A percentile compares a stretch with the other conserved stretches of the same genome.
Conservation (phyloP, 2,329 filamentous ascomycete genomes). For the Graphilbum sp. region DNA sequence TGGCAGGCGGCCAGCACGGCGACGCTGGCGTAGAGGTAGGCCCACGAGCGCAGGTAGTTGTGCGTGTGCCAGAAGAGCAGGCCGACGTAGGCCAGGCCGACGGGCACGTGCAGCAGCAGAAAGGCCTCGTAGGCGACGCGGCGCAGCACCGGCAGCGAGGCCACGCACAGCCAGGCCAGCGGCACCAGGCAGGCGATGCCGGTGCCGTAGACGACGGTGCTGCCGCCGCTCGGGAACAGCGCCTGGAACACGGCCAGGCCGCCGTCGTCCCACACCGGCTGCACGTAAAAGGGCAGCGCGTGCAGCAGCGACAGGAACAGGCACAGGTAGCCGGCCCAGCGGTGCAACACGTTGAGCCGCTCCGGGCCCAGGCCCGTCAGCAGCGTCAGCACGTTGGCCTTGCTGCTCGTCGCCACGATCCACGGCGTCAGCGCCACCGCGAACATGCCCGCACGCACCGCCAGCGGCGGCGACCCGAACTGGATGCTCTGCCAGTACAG, state of each 20-base stretch:
- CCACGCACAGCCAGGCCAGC: conserved; percentile 66
- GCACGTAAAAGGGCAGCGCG: conserved; percentile 76
- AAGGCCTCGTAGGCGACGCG: conserved; percentile 75
- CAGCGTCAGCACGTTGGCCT: conserved; percentile 70
- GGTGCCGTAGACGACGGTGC: conserved; percentile 62
- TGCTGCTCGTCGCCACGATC: conserved; percentile 81
- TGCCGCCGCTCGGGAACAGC: conserved; percentile 48
- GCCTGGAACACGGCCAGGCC: conserved; percentile 54
- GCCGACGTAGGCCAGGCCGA: conserved; percentile 63
- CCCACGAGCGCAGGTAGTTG: conserved; percentile 82
- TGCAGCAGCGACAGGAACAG: conserved; percentile 72
- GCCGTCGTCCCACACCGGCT: conserved; percentile 69
- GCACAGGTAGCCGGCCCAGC: conserved; percentile 80
- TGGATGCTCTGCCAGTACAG: conserved; percentile 78
- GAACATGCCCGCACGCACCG: conserved; percentile 80
- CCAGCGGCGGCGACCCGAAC: conserved; percentile 75
- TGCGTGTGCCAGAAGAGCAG: conserved; percentile 93
- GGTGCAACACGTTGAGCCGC: conserved; percentile 78
- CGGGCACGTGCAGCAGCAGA: conserved; percentile 64
- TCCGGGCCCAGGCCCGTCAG: conserved; percentile 87
- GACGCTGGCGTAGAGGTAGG: conserved; percentile 68
- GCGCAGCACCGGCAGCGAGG: conserved; percentile 66
- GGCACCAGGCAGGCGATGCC: conserved; percentile 71
- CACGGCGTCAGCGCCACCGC: conserved; percentile 82
- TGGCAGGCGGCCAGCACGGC: conserved; percentile 68